These are phyloP conservation scores for Pseudonitzschia multistriata DNA, from an alignment of 108 stramenopile genomes.

Conservation along the genomic window DNA sequence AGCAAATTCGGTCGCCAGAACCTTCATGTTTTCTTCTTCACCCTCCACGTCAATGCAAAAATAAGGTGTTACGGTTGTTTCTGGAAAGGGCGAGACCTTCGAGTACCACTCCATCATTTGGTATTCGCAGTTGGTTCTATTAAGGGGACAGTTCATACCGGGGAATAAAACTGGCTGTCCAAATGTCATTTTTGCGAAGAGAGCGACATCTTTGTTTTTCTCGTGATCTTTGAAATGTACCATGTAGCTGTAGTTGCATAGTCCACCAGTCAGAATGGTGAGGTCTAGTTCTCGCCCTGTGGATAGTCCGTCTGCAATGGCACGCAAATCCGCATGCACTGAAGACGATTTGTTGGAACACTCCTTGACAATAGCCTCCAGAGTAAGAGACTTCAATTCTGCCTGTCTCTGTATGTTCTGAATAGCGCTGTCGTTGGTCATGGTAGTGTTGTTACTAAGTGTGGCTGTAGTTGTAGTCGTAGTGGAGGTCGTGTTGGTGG, in stretches of 20 bases:
- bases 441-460: too few species aligned
- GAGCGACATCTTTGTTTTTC: not conserved
- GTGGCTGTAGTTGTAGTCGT: too few species aligned
- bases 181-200: slow-evolving; percentile 28
- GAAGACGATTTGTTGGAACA: not conserved
- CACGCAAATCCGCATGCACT: not conserved
- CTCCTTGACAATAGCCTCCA: slow-evolving; percentile 1
- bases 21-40: slow-evolving; percentile 32
- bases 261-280: slow-evolving; percentile 18
- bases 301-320: not conserved
- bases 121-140: slow-evolving; percentile 8
- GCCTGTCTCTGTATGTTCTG: not conserved
- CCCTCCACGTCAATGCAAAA: slow-evolving; percentile 23
- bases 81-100: slow-evolving; percentile 7
- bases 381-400: not conserved
- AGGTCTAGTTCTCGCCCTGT: not conserved
- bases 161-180: slow-evolving; percentile 2
- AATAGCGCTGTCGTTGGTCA: not conserved
- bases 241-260: slow-evolving; percentile 20
- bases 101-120: slow-evolving; percentile 9
- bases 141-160: not conserved
- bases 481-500: too few species aligned
- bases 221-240: slow-evolving; percentile 5
- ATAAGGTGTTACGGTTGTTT: slow-evolving; percentile 13
- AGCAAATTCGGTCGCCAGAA: slow-evolving; percentile 45